phyloP scores from a whole-genome alignment of 225 moss, liverwort and hornwort species.

The Polytrichum commune region DNA sequence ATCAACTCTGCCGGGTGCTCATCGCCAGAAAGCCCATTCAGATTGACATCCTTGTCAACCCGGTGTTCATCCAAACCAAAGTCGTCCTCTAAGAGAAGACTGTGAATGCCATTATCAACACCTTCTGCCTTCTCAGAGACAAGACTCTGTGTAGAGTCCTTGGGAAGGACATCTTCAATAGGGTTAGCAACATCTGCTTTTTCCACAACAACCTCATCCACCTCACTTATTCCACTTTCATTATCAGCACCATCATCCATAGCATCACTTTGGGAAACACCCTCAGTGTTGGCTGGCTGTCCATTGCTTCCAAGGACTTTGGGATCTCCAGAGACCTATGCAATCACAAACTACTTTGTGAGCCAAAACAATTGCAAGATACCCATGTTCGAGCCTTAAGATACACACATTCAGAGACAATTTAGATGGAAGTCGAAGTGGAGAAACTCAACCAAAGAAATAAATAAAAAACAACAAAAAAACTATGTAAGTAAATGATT shows the following conservation, averaged over 20 bases:
- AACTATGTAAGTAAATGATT: too few relatives aligned
- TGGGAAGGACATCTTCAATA: constrained; percentile 31
- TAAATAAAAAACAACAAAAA: background rate
- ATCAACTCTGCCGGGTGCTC: constrained; percentile 37
- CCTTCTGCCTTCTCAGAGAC: constrained; percentile 31
- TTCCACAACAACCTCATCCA: constrained; percentile 29
- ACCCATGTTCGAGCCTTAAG: too few relatives aligned
- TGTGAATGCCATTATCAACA: constrained; percentile 36
- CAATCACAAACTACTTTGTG: constrained; percentile 6
- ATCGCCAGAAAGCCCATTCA: constrained; percentile 39
- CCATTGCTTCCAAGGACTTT: constrained; percentile 22
- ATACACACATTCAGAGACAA: background rate
- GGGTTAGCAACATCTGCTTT: constrained; percentile 27
- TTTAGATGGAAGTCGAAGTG: background rate
- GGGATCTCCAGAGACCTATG: constrained; percentile 6
- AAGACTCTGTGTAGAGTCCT: constrained; percentile 28
- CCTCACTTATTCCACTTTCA: constrained; percentile 34
- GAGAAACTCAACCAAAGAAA: background rate
- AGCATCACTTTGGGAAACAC: constrained; percentile 16
- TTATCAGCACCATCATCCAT: constrained; percentile 30
- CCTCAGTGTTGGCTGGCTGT: constrained; percentile 22
- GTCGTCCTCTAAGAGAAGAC: constrained; percentile 24
- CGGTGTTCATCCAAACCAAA: constrained; percentile 25
- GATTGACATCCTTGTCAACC: constrained; percentile 25
- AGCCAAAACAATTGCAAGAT: too few relatives aligned